Evolutionary conservation across 2,329 filamentous ascomycete genomes (phyloP).

Genomic region (Pyrenophora seminiperda): DNA sequence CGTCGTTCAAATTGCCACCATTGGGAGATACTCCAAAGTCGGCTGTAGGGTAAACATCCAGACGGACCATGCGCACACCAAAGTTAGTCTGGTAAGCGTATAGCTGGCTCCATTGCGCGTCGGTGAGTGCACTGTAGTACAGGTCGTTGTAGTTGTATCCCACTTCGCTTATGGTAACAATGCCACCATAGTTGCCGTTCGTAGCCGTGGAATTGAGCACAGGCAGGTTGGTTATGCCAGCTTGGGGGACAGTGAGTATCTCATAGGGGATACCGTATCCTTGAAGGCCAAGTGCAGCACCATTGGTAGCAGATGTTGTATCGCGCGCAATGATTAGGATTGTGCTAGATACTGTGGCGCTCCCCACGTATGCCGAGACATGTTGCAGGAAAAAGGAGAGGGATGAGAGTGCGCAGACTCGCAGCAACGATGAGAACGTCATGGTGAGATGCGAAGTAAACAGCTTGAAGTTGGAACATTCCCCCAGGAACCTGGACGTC

Average conservation of each 20-base stretch:
- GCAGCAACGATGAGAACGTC: conserved; percentile 33
- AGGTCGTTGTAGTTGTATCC: conserved; percentile 58
- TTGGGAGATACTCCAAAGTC: conserved; percentile 53
- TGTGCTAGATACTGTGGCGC: conserved; percentile 49
- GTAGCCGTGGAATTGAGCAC: conserved; percentile 55
- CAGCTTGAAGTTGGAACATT: conserved; percentile 23
- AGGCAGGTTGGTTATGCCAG: conserved; percentile 57
- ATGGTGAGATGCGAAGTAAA: conserved; percentile 29
- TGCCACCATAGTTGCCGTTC: conserved; percentile 64
- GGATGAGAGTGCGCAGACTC: conserved; percentile 32
- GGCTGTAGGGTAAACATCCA: conserved; percentile 61
- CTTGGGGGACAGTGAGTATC: conserved; percentile 59
- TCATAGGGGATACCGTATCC: conserved; percentile 67
- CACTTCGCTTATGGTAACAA: conserved; percentile 61
- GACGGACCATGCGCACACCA: conserved; percentile 64
- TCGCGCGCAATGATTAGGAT: conserved; percentile 64
- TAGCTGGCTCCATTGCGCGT: conserved; percentile 61
- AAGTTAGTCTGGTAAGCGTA: conserved; percentile 64
- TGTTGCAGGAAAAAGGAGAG: conserved; percentile 24
- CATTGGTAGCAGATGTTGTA: conserved; percentile 54
- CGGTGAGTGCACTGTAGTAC: conserved; percentile 61
- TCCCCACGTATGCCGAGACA: conserved; percentile 29
- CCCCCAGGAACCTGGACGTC: conserved; percentile 28
- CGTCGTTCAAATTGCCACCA: conserved; percentile 41
- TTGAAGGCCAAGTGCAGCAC: conserved; percentile 61